Percentiles rank a stretch among this genome's conserved stretches.
These are phyloP conservation scores for Nannizzia gypsea DNA, from an alignment of 2,329 filamentous ascomycete genomes.

Conservation along the genomic window DNA sequence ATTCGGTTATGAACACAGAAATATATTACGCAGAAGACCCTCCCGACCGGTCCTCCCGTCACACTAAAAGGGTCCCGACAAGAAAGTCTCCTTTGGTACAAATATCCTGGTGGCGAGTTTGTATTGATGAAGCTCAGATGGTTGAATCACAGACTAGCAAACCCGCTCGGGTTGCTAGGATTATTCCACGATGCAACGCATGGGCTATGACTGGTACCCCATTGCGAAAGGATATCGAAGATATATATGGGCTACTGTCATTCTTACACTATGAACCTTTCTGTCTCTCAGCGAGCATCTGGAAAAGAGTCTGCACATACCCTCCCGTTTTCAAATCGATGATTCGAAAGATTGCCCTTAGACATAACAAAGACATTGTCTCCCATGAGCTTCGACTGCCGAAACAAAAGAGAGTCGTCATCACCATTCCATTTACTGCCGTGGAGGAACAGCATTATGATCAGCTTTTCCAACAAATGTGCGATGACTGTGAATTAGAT, in stretches of 20 bases:
- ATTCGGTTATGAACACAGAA: slow-evolving; percentile 62
- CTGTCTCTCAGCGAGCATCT: slow-evolving; percentile 50
- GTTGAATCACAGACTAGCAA: slow-evolving; percentile 78
- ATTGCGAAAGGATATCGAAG: slow-evolving; percentile 63
- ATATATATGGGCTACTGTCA: slow-evolving; percentile 66
- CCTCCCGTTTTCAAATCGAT: slow-evolving; percentile 55
- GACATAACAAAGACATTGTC: slow-evolving; percentile 75
- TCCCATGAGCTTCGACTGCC: slow-evolving; percentile 69
- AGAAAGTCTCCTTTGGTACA: slow-evolving; percentile 66
- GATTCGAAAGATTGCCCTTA: slow-evolving; percentile 60
- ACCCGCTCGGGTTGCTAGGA: slow-evolving; percentile 65
- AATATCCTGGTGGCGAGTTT: slow-evolving; percentile 78
- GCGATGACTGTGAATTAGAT: slow-evolving; percentile 55
- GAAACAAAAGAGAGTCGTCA: slow-evolving; percentile 70
- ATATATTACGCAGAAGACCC: slow-evolving; percentile 62
- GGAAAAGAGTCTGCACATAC: slow-evolving; percentile 55
- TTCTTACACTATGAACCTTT: slow-evolving; percentile 75
- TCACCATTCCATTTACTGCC: slow-evolving; percentile 79
- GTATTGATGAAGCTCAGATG: slow-evolving; percentile 66
- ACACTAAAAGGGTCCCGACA: slow-evolving; percentile 49
- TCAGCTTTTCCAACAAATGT: slow-evolving; percentile 64
- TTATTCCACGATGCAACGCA: slow-evolving; percentile 71
- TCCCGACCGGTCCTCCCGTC: slow-evolving; percentile 58
- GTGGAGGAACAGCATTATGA: slow-evolving; percentile 86
- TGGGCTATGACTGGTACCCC: slow-evolving; percentile 93